Base-by-base conservation (phyloP, 805 yeast species). In the Pichia exigua region DNA sequence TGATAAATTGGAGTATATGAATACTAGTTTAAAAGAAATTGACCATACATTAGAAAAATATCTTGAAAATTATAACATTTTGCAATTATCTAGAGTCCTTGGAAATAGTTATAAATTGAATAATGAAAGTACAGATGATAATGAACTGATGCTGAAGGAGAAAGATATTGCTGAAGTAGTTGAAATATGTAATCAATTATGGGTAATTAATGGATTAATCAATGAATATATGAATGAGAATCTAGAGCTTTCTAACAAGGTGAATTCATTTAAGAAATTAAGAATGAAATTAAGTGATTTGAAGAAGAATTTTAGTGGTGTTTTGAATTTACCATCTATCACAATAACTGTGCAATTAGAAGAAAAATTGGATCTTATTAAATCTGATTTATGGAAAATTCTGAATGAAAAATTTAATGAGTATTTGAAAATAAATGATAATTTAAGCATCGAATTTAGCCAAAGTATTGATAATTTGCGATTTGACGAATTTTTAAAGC, bases 121-220 rank as follows among this genome's bases (percentile, higher is more conserved):
- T 4, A 30, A 30, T 30, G 35, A 15, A 30, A 24, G 3, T 21
- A 30, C 21, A 38, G 41, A 11, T 8, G 15, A 7, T 4, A 38
- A 18, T 38, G 42, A 38, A 17, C 15, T 9, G 7, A 18, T 4
- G 3, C 26, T 38, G 6, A 35, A 45, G 26, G 42, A 46, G 18
- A 30, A 39, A 1, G 63, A 61, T 24, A 54, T 57, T 46, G 41
- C 57, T 8, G 48, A 58, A 21, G 62, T 65, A 42, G 52, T 65
- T n/a, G 68, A 65, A n/a, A 45, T 61, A 1, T 64, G 68, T 42
- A 66, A 66, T 48, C 56, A 57, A 44, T 54, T 68, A 28, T 65
- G 69, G 68, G 57, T 64, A 12, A 58, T 68, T 26, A 57, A 61
- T 26, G 70, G 68, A 7, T 49, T 66, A 7, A 24, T 66, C 15